Conservation (phyloP, 768 basidiomycete species). For the Filobasidium floriforme region DNA sequence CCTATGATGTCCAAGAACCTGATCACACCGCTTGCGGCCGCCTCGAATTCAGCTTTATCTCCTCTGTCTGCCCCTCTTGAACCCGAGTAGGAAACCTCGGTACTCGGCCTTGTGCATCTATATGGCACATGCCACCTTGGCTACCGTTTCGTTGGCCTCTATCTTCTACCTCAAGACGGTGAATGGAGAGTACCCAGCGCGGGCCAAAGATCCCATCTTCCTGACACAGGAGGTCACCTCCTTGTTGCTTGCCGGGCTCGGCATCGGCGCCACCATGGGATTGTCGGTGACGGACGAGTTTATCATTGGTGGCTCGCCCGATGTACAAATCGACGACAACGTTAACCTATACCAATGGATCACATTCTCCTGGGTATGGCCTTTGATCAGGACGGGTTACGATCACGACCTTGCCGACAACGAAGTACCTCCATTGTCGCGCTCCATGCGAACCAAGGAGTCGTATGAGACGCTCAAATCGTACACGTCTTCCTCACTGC, state of each 20-base stretch:
- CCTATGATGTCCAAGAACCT: not conserved
- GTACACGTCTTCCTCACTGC: slow-evolving; percentile 17
- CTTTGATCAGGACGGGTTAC: slow-evolving; percentile 33
- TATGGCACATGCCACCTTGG: slow-evolving; percentile 24
- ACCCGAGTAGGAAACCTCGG: slow-evolving; percentile 32
- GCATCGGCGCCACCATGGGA: slow-evolving; percentile 26
- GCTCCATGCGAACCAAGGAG: slow-evolving; percentile 31
- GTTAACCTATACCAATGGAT: slow-evolving; percentile 38
- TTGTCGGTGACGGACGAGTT: slow-evolving; percentile 27
- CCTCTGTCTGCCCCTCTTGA: slow-evolving; percentile 25
- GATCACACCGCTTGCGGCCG: not conserved
- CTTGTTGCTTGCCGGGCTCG: slow-evolving; percentile 19
- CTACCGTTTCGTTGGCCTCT: slow-evolving; percentile 27
- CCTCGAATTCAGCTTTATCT: slow-evolving; percentile 24
- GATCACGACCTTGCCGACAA: slow-evolving; percentile 34
- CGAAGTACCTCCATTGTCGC: slow-evolving; percentile 34
- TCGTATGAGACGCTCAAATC: slow-evolving; percentile 18
- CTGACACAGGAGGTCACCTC: slow-evolving; percentile 26
- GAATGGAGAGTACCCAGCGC: slow-evolving; percentile 6
- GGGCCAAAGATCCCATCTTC: slow-evolving; percentile 26
- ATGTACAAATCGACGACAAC: slow-evolving; percentile 32
- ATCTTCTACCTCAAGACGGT: slow-evolving; percentile 25
- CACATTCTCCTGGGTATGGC: slow-evolving; percentile 40
- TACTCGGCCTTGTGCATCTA: slow-evolving; percentile 29
- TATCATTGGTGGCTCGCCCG: not conserved